Evolutionary conservation across 805 yeast genomes (phyloP).

Genomic region (Candida quercuum): DNA sequence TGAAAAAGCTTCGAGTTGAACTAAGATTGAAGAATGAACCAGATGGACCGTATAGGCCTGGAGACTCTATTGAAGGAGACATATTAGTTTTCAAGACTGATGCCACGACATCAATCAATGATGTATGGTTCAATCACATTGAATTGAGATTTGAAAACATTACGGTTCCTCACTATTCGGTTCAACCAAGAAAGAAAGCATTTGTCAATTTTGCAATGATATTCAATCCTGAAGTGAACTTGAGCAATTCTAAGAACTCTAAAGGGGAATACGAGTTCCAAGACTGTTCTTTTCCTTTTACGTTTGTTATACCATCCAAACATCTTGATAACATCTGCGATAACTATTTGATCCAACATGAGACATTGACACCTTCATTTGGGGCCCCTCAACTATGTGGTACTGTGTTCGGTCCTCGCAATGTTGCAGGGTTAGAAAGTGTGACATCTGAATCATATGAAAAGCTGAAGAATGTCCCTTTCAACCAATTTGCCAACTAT

Average conservation of each 20-base stretch:
- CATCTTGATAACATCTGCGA: constrained; percentile 15
- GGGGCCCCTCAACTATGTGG: constrained; percentile 17
- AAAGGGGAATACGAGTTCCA: constrained; percentile 8
- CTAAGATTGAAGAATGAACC: constrained; percentile 4
- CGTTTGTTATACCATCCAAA: constrained; percentile 11
- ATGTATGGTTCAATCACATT: constrained; percentile 16
- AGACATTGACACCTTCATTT: constrained; percentile 10
- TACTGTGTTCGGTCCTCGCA: constrained; percentile 9
- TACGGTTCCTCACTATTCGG: constrained; percentile 2
- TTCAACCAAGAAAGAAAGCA: constrained; percentile 1
- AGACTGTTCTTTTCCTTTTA: constrained; percentile 12
- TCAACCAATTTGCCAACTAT: constrained; percentile 9
- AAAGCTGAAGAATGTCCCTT: constrained; percentile 3
- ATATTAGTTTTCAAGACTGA: constrained; percentile 7
- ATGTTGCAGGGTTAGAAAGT: constrained; percentile 14
- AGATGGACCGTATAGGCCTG: constrained; percentile 8
- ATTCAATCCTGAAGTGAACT: constrained; percentile 7
- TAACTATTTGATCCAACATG: constrained; percentile 4
- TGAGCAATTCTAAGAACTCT: neutral
- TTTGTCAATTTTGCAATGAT: constrained; percentile 15
- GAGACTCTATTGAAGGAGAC: constrained; percentile 14
- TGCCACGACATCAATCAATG: constrained; percentile 6
- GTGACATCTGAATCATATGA: constrained; percentile 1
- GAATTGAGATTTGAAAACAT: constrained; percentile 16
- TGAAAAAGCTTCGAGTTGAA: constrained; percentile 13